Evolutionary conservation across 73 alveolate genomes (phyloP), one percentile per base, ranked within the genome.

Genomic region (Paramecium sexaurelia): DNA sequence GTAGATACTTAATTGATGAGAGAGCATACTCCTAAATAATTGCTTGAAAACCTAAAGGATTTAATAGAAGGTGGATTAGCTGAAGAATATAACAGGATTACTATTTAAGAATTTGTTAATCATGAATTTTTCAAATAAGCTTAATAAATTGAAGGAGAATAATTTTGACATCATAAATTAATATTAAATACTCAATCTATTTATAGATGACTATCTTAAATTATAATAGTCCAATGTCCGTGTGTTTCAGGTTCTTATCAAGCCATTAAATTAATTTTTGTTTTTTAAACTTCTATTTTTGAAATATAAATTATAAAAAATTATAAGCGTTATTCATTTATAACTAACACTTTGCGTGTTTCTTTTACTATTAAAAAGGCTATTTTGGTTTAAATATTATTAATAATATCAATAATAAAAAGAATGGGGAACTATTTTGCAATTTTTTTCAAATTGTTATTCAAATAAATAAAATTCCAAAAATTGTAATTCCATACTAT

Each of bases 121-220:
- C 90, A 78, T 40, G 90, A 78, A 22, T 78, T 78, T 43, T 78
- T 78, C 55, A 40, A 78, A 22, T 39, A 78, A 6, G 86, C 57
- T 20, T 7, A 71, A 22, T 10, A 71, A 71, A 27, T 71, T 0
- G 86, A 71, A 36, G 86, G 56, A 71, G 83, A 61, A 51, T 51
- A 51, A 51, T 15, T 51, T 51, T 51, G 67, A 51, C 67, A 51
- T 51, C 67, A 51, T 51, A 26, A 51, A 51, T 51, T 51, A 17
- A 51, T 51, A 51, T 19, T 51, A 51, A 51, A 11, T 47, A 47
- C 61, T 47, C 61, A 47, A 47, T 47, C 61, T 47, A 13, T 15
- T 47, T 15, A 47, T 47, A 41, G 10, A 47, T 47, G 61, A 47
- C 0, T 47, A 51, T 15, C 13, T n/a, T 15, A 17, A n/a, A 51